Evolutionary conservation across 139 green algal genomes (phyloP), one percentile per base, ranked within the genome.

Genomic region (Coccomyxa sp.): DNA sequence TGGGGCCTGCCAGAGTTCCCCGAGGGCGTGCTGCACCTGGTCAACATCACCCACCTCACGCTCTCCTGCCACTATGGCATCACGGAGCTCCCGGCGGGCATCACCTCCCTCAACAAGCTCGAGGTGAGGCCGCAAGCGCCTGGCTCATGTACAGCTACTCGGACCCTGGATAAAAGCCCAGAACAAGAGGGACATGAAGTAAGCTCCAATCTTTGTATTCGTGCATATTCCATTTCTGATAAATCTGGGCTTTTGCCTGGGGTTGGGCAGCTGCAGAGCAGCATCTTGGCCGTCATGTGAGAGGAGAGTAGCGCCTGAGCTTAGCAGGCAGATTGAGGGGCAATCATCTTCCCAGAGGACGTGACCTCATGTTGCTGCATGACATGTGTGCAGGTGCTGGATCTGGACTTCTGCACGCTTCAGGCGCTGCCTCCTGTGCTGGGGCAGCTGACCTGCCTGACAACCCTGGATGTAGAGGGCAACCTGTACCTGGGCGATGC

Each of bases 11-110:
- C 33, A 10, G 36, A 70, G 9, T 84, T 81, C 75, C 80, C 80
- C 34, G 80, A 80, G 36, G 75, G 50, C 50, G 70, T 84, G 74
- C 40, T 74, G 68, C 75, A 78, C 50, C 75, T 84, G 50, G 55
- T 35, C 70, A 80, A 81, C 80, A 76, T 84, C 69, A 84, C 80
- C 33, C 80, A 84, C 55, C 29, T 84, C 36, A 84, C 80, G 7
- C 80, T 84, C 33, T 78, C 75, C 29, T 84, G 74, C 75, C 80
- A 84, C 70, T 81, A 81, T 50, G 80, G 75, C 80, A 68, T 84
- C n/a, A 81, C 74, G 7, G 27, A 69, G 18, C 50, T 84, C 34
- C 80, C 80, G 33, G 34, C 39, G 24, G 38, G 38, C 74, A 78
- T 84, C 36, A 73, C 74, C 4, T 29, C n/a, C 8, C 75, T 84